Percentiles rank a stretch among this genome's conserved stretches.
These are phyloP conservation scores for Cucumis sativus DNA, from an alignment of 306 rosid species.

Conservation along the genomic window DNA sequence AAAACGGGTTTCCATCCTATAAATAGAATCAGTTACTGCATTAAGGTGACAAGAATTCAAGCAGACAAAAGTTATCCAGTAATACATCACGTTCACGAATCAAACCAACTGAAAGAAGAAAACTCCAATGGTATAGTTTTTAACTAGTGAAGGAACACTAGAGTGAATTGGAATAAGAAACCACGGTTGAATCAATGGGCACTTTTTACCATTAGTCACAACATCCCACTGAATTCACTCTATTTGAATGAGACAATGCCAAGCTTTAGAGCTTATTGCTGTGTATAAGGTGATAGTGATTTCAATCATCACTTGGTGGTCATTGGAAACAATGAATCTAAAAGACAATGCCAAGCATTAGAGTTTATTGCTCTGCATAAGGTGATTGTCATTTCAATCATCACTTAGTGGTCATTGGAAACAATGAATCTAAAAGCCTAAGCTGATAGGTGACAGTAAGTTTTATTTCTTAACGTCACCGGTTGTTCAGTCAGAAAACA, in stretches of 20 bases:
- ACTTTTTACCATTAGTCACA: neutral
- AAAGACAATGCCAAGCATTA: neutral
- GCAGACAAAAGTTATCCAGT: neutral
- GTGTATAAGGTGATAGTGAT: neutral
- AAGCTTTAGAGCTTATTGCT: neutral
- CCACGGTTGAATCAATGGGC: neutral
- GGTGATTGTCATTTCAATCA: neutral
- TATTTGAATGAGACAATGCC: neutral
- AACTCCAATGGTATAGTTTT: neutral
- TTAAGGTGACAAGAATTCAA: neutral
- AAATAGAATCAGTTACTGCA: neutral
- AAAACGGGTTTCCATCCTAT: neutral
- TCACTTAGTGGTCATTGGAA: neutral
- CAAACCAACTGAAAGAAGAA: neutral
- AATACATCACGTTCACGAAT: neutral
- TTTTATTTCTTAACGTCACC: neutral
- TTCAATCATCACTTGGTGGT: neutral
- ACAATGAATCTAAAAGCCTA: neutral
- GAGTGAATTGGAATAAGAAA: neutral
- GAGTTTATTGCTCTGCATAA: neutral
- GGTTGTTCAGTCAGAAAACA: neutral
- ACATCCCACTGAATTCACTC: constrained; percentile 4
- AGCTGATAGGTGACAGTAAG: neutral
- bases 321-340: neutral
- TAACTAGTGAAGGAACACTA: neutral